phyloP scores from a whole-genome alignment of 345 rosid genomes.

The Gossypium anomalum region DNA sequence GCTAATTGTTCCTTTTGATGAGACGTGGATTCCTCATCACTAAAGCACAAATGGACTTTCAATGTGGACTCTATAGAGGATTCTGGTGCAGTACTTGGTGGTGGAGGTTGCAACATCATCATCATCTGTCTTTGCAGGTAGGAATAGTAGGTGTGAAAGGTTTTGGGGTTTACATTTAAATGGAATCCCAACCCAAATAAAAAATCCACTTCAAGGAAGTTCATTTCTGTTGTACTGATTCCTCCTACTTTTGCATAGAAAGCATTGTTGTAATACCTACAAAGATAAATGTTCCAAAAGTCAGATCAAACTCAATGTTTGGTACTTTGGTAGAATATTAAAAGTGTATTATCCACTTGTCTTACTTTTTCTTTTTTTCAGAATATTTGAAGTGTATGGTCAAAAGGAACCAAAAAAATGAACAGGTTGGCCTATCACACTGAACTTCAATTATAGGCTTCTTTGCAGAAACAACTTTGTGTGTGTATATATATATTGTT shows the following conservation, averaged over 20 bases:
- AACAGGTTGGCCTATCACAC: too few species aligned
- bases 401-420: too few species aligned
- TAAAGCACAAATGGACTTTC: conserved; percentile 45
- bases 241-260: conserved; percentile 96
- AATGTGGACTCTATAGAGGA: conserved; percentile 24
- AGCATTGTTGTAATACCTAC: conserved; percentile 80
- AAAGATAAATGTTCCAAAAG: neutral
- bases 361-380: too few species aligned
- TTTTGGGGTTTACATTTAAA: conserved; percentile 70
- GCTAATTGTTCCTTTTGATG: conserved; percentile 68
- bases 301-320: too few species aligned
- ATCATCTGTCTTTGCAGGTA: conserved; percentile 72
- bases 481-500: too few species aligned
- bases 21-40: conserved; percentile 58
- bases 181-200: conserved; percentile 77
- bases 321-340: too few species aligned
- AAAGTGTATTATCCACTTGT: too few species aligned
- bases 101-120: conserved; percentile 49
- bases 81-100: conserved; percentile 18
- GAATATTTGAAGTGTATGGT: too few species aligned
- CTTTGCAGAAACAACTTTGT: too few species aligned
- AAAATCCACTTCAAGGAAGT: conserved; percentile 77
- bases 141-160: conserved; percentile 63
- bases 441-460: too few species aligned
- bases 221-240: conserved; percentile 83